Evolutionary conservation across 2,329 filamentous ascomycete species (phyloP).

Genomic region (Blastomyces parvus): DNA sequence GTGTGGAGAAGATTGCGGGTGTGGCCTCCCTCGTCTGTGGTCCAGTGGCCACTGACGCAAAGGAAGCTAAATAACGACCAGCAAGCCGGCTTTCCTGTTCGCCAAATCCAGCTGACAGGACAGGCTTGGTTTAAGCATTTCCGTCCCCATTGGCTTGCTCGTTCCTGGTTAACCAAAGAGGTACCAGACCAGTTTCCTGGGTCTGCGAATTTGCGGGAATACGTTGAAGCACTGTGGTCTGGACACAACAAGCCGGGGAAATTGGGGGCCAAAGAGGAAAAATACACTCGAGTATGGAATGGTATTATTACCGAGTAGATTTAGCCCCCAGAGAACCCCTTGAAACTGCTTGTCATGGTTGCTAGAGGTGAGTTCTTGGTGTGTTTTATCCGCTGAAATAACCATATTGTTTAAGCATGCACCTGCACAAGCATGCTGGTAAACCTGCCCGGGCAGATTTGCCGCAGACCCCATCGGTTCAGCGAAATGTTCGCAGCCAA

Average conservation of each 20-base stretch:
- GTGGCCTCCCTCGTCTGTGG: background rate
- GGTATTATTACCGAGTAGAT: background rate
- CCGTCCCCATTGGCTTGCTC: background rate
- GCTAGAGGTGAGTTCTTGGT: background rate
- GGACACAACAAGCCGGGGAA: background rate
- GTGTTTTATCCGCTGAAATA: background rate
- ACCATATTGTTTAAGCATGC: background rate
- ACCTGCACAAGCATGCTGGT: background rate
- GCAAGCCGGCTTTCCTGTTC: background rate
- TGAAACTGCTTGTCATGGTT: background rate
- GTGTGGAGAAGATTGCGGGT: slow-evolving; percentile 5
- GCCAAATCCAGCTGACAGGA: background rate
- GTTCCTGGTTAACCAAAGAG: background rate
- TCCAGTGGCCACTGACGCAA: background rate
- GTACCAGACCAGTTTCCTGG: slow-evolving; percentile 4
- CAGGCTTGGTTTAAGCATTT: background rate
- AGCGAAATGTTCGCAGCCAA: too few relatives aligned
- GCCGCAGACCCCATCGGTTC: too few relatives aligned
- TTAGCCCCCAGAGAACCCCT: background rate
- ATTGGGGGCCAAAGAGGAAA: background rate
- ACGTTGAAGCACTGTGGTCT: background rate
- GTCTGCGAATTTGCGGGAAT: background rate
- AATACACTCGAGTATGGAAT: background rate
- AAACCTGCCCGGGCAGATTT: too few relatives aligned
- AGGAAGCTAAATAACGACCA: background rate